Evolutionary conservation across 352 stramenopile genomes (phyloP), one percentile per base, ranked within the genome.

Genomic region (Globisporangium viniferum): DNA sequence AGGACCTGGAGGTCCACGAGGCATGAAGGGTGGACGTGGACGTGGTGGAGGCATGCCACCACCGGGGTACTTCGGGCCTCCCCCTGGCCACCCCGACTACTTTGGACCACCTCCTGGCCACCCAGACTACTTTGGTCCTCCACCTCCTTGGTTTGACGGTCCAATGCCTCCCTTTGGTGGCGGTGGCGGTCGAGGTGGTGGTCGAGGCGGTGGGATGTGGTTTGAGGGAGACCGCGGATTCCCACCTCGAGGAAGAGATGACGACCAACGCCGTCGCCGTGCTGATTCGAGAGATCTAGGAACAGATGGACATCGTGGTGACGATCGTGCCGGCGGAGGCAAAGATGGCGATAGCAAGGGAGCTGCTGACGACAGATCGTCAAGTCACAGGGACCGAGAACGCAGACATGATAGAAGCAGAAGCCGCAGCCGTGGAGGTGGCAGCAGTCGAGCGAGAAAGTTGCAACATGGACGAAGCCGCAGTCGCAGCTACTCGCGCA

Each of bases 111-210:
- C 84, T 15, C 84, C 82, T 33, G 86, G 84, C 31, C 84, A 91
- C 33, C 85, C 85, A 15, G 85, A 93, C 67, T 93, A 90, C 78
- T 92, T 90, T 67, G 86, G 83, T 9, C 83, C 82, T 36, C 83
- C 82, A 5, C 75, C 76, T 35, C 83, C 78, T 2, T 93, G 83
- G 86, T 93, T 92, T 59, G 84, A 92, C 65, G 86, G 86, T 0
- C 75, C 72, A 7, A 78, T 73, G 48, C 80, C 78, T 7, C 79
- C 78, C 31, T 91, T 90, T 68, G 76, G 69, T 20, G 78, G 76
- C 36, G 72, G 76, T 35, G 75, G 81, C 14, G 79, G 76, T 39
- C 74, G 69, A 22, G 72, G 77, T 22, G 76, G 77, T 27, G 74
- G 82, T 15, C 58, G 76, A 15, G 78, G 76, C 36, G 77, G 80